Base-by-base conservation (phyloP, 495 filamentous ascomycete species). In the Penicillium egyptiacum region DNA sequence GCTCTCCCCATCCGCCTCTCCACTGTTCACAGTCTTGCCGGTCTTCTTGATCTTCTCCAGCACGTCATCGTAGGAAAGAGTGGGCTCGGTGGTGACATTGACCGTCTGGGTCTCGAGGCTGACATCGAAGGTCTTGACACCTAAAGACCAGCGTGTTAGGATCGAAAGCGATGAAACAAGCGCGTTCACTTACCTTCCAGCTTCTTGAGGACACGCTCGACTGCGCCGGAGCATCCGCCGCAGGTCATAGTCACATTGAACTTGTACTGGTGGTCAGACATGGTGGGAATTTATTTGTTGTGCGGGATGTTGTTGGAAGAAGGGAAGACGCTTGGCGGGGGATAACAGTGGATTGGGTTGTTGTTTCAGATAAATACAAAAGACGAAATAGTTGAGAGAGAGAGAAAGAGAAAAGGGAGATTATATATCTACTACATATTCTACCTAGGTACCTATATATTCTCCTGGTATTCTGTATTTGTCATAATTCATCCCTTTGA, bases 201-300 rank as follows among this genome's bases (percentile, higher is more conserved):
- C 75, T 87, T 96, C 73, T 88, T 92, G n/a, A 98, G 81, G n/a
- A 96, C 91, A n/a, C 91, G 80, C 65, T 94, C 88, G 7, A 98
- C 74, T 50, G 86, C 86, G 51, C 86, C 85, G 31, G 85, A 88
- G 78, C 86, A 88, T 55, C 86, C 86, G 63, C 80, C 77, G 67
- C 86, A 88, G 75, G 76, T 82, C 86, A 88, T 88, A 58, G 76
- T 69, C 65, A 88, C 78, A 69, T 86, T 81, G 74, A 88, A 88
- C 63, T 86, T 86, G 81, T 88, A 88, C 56, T 79, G 76, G 73
- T 88, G 84, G 52, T 86, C 80, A 23, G 84, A 75, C 80, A 84
- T 85, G 49, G 56, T 39, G 47, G n/a, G 25, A 5, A 17, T 37
- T 49, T 49, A 22, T 19, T 31, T 37, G 22, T 31, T 40, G 19